Evolutionary conservation across 768 basidiomycete genomes (phyloP), one percentile per base, ranked within the genome.

Genomic region (Termitomyces sp.): DNA sequence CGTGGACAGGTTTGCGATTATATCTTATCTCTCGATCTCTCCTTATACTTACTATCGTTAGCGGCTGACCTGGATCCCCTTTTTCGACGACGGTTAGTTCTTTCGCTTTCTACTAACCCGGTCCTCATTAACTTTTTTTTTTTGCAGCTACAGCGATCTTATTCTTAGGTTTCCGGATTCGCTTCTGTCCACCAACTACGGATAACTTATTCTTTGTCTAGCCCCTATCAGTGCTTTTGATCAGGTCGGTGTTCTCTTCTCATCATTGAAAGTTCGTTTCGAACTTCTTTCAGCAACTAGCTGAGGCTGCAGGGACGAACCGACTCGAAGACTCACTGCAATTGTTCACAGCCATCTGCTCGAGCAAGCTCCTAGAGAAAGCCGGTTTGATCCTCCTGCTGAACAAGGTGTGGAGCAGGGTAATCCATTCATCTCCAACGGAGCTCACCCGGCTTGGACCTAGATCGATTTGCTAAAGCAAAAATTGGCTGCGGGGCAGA

Each of bases 221-320:
- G 90, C 88, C 46, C 90, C 90, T 25, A 86, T 92, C 62, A 89
- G 87, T 63, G 90, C 90, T 43, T 92, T 90, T 67, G 89, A 92
- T 76, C 89, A 91, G 81, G 58, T 58, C 47, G 40, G 50, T 16
- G 0, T 2, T 14, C 32, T 27, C 27, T 17, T 16, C 9, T 16
- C 12, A 14, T 38, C 37, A 9, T n/a, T 43, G 31, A 29, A 11
- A 21, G 4, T 23, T 43, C 63, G 90, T 37, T 16, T 14, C 16
- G 35, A 49, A 32, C 14, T 45, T 42, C 48, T 40, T 38, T 29
- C 45, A 90, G 87, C 90, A 88, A 70, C 81, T 92, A 17, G 87
- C 90, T 63, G 90, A 92, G 73, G 89, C 91, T 67, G 77, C 82
- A 8, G 78, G 81, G 58, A 84, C 84, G 43, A 92, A 92, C 66